Evolutionary conservation across 2,329 filamentous ascomycete genomes (phyloP).

Genomic region (Scleromitrula shiraiana): DNA sequence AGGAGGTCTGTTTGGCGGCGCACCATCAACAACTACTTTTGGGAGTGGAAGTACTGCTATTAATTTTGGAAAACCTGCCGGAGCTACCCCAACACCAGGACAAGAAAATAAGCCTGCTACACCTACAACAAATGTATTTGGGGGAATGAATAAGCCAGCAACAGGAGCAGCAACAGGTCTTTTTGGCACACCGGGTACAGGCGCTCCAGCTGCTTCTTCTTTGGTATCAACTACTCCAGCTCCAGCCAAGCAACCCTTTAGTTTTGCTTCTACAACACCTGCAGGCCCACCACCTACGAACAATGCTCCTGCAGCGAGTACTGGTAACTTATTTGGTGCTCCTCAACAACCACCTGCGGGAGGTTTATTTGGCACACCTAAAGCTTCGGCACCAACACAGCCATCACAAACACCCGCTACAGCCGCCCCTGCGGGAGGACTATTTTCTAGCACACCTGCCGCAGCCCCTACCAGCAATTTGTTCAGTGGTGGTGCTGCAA

Average conservation of each 20-base stretch:
- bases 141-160: constrained; percentile 10
- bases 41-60: constrained; percentile 13
- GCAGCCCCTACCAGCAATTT: constrained; percentile 5
- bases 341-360: constrained; percentile 3
- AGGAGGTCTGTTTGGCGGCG: constrained; percentile 3
- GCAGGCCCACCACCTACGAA: constrained; percentile 27
- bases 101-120: constrained; percentile 14
- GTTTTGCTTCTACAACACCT: constrained; percentile 23
- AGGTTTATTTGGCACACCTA: constrained; percentile 6
- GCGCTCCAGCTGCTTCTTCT: constrained; percentile 19
- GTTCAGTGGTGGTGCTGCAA: constrained; percentile 6
- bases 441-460: constrained; percentile 3
- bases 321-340: constrained; percentile 16
- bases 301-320: constrained; percentile 11
- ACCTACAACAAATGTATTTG: constrained; percentile 3
- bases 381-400: constrained; percentile 3
- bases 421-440: background rate
- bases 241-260: constrained; percentile 18
- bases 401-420: constrained; percentile 3
- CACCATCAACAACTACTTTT: constrained; percentile 10
- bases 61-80: constrained; percentile 12
- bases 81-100: constrained; percentile 11
- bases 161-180: background rate
- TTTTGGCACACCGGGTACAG: constrained; percentile 12
- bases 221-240: constrained; percentile 10